Evolutionary conservation across 2,329 filamentous ascomycete genomes (phyloP), one percentile per base, ranked within the genome.

Genomic region (Penicillium vulpinum): DNA sequence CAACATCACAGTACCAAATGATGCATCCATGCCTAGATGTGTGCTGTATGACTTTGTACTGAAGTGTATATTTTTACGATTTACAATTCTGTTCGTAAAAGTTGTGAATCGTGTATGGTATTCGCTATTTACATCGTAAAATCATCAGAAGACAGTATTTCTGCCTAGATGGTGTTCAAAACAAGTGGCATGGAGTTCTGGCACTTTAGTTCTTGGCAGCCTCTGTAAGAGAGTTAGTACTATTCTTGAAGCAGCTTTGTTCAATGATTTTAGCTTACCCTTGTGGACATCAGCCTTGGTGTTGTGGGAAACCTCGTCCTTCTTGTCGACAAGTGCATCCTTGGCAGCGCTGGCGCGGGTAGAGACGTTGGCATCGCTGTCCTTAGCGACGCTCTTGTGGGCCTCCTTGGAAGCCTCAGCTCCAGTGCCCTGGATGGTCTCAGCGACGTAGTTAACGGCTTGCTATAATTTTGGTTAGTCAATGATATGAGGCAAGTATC

Each of bases 331-430:
- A 43, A 76, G 62, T 51, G 82, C 82, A 62, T 80, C 79, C 68
- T 81, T 76, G 54, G 80, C 82, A 60, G 82, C 83, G 44, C 73
- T 76, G 67, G 77, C 77, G 62, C 86, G 85, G 70, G 82, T 85
- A 70, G 76, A 71, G 56, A 85, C 6, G 64, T 65, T 62, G 60
- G 79, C 80, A 70, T 86, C 76, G 73, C 65, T 73, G 71, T 85
- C 84, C 82, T 88, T 88, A 74, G 86, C 86, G 63, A 85, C 81
- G 64, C 81, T 71, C 83, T 89, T 88, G 83, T 89, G 88, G 78
- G 79, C 78, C 78, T 88, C 85, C 84, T 89, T 88, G 77, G 80
- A 84, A 60, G 82, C 77, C 64, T 81, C 80, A 60, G 78, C 77
- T 61, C 79, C 71, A 59, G 78, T 78, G 72, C 86, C 78, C 79